A percentile compares a stretch with the other conserved stretches of the same genome.
phyloP scores from a whole-genome alignment of 192 early-diverging fungal species.

The Gonapodya sp. region DNA sequence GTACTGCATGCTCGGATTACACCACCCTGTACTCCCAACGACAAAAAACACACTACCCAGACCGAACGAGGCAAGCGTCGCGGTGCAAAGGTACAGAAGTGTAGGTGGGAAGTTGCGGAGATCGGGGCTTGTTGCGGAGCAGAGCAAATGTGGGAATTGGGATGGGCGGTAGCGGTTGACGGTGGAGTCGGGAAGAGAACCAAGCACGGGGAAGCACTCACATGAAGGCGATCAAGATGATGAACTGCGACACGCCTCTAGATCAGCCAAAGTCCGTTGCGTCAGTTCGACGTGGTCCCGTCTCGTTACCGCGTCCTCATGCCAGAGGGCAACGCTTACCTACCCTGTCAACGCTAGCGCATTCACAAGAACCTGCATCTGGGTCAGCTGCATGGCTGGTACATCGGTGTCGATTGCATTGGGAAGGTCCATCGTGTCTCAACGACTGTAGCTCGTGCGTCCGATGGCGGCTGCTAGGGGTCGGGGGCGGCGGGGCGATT shows the following conservation, averaged over 20 bases:
- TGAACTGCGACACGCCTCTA: neutral
- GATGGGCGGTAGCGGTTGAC: neutral
- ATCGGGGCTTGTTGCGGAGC: neutral
- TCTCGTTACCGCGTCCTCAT: neutral
- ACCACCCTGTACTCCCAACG: neutral
- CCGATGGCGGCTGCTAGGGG: neutral
- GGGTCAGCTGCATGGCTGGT: neutral
- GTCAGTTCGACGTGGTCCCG: neutral
- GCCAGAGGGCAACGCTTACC: no score
- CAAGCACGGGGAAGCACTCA: neutral
- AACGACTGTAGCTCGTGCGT: neutral
- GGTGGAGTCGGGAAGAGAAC: neutral
- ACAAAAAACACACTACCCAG: constrained; percentile 1
- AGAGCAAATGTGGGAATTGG: neutral
- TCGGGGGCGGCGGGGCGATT: neutral
- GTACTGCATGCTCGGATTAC: constrained; percentile 1
- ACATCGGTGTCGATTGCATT: neutral
- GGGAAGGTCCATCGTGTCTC: neutral
- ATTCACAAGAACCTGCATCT: neutral
- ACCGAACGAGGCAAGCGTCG: neutral
- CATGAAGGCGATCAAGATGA: constrained; percentile 4
- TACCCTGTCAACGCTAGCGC: neutral
- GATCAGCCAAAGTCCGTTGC: neutral
- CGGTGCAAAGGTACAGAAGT: neutral
- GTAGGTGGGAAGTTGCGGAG: neutral